Evolutionary conservation across 306 rosid species (phyloP).

Genomic region (Trifolium subterraneum): DNA sequence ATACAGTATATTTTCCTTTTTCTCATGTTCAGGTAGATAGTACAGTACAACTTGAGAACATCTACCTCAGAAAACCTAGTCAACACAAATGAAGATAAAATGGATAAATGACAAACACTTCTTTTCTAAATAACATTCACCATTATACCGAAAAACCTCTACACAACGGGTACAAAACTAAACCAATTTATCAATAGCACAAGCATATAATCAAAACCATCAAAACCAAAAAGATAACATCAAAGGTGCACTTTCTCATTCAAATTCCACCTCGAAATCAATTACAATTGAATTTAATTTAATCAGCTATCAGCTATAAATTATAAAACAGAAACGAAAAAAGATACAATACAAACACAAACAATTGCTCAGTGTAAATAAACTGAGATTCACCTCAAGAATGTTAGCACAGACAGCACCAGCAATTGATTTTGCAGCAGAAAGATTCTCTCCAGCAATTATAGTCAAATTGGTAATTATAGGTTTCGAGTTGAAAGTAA

Average conservation of each 20-base stretch:
- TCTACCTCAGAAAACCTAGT: slow-evolving; percentile 4
- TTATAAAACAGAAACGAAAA: slow-evolving; percentile 31
- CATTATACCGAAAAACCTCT: slow-evolving; percentile 8
- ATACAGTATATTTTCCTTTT: no score
- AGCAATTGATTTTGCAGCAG: slow-evolving; percentile 79
- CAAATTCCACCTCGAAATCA: slow-evolving; percentile 4
- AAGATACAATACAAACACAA: slow-evolving; percentile 48
- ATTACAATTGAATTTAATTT: slow-evolving; percentile 48
- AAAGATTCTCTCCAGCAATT: slow-evolving; percentile 85
- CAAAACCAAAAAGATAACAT: not conserved
- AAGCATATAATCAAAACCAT: slow-evolving; percentile 14
- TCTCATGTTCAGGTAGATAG: not conserved
- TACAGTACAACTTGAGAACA: slow-evolving; percentile 19
- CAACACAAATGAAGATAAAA: slow-evolving; percentile 10
- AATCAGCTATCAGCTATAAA: not conserved
- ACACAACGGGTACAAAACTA: not conserved
- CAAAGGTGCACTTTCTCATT: slow-evolving; percentile 22
- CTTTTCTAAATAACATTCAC: slow-evolving; percentile 9
- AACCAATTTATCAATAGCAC: slow-evolving; percentile 9
- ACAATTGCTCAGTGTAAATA: slow-evolving; percentile 47
- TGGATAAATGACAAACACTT: not conserved
- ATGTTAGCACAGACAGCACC: slow-evolving; percentile 75
- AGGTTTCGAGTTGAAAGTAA: slow-evolving; percentile 95
- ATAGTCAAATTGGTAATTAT: slow-evolving; percentile 95
- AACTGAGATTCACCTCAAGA: slow-evolving; percentile 82